A percentile compares a stretch with the other conserved stretches of the same genome.
Evolutionary conservation across 805 yeast genomes (phyloP).

Genomic region (Yarrowia keelungensis): DNA sequence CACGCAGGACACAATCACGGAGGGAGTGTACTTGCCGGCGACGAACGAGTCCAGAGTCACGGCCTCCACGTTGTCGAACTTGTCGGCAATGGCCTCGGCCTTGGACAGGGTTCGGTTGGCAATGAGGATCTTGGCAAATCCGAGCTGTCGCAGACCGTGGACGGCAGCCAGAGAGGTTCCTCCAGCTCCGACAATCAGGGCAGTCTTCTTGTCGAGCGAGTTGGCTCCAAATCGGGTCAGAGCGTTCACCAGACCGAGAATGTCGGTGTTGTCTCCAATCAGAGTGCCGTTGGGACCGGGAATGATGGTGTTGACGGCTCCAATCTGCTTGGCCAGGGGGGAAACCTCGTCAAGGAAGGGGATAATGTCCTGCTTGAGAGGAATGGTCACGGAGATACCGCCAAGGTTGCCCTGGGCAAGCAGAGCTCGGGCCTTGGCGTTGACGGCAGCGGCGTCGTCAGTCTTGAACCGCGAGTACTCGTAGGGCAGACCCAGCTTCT

Average conservation of each 20-base stretch:
- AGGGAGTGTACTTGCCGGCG: conserved; percentile 54
- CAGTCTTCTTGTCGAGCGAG: conserved; percentile 52
- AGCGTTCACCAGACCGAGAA: conserved; percentile 84
- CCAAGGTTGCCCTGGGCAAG: conserved; percentile 61
- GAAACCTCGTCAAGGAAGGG: conserved; percentile 68
- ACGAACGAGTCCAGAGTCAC: conserved; percentile 57
- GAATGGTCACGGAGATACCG: conserved; percentile 96
- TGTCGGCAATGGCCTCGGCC: conserved; percentile 61
- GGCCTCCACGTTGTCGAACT: conserved; percentile 72
- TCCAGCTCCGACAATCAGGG: conserved; percentile 93
- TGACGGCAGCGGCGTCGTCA: conserved; percentile 63
- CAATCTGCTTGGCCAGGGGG: conserved; percentile 80
- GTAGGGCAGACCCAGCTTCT: conserved; percentile 79
- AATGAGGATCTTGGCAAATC: conserved; percentile 77
- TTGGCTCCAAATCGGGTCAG: conserved; percentile 65
- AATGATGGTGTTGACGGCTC: conserved; percentile 90
- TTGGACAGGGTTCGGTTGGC: conserved; percentile 80
- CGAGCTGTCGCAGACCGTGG: conserved; percentile 79
- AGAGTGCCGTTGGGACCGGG: conserved; percentile 56
- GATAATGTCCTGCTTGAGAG: conserved; percentile 83
- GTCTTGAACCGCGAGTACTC: conserved; percentile 72
- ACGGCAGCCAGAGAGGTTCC: conserved; percentile 97
- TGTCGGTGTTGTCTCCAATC: conserved; percentile 92
- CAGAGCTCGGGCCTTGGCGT: conserved; percentile 57
- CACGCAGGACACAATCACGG: conserved; percentile 76